Conservation (phyloP, 2,329 filamentous ascomycete species). For the Elsinoe fawcettii region DNA sequence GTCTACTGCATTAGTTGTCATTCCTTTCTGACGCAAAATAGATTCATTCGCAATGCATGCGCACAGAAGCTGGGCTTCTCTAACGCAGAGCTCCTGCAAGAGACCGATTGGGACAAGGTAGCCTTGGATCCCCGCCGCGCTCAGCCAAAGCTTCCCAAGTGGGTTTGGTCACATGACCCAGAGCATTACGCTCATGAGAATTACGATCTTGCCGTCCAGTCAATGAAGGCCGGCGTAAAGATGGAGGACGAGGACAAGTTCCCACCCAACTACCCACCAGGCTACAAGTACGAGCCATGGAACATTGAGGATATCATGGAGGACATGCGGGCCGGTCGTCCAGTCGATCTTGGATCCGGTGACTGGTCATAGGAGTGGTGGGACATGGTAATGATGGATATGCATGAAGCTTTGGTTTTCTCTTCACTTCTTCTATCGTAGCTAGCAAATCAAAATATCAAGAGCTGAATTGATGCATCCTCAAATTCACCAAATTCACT, state of each 20-base stretch:
- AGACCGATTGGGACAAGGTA: constrained; percentile 43
- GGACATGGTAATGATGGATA: background rate
- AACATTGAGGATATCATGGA: constrained; percentile 37
- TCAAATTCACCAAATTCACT: constrained; percentile 18
- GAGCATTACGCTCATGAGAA: constrained; percentile 40
- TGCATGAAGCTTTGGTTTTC: background rate
- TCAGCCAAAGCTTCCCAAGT: constrained; percentile 39
- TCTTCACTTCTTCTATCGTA: too few relatives aligned
- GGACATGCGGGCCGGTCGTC: constrained; percentile 29
- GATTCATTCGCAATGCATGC: constrained; percentile 42
- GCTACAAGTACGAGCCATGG: constrained; percentile 33
- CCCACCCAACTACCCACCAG: constrained; percentile 38
- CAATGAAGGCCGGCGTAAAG: constrained; percentile 34
- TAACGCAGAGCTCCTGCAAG: constrained; percentile 41
- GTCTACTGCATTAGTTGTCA: constrained; percentile 3
- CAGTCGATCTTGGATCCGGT: constrained; percentile 30
- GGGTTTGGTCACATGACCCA: constrained; percentile 41
- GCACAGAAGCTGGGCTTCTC: constrained; percentile 43
- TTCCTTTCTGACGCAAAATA: constrained; percentile 19
- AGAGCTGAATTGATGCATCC: background rate
- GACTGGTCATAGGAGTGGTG: constrained; percentile 23
- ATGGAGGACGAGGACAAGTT: constrained; percentile 37
- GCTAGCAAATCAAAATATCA: background rate
- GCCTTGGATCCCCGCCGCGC: constrained; percentile 38
- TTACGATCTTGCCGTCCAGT: constrained; percentile 35